Conservation (phyloP, 768 basidiomycete species). For the Astraeus odoratus region DNA sequence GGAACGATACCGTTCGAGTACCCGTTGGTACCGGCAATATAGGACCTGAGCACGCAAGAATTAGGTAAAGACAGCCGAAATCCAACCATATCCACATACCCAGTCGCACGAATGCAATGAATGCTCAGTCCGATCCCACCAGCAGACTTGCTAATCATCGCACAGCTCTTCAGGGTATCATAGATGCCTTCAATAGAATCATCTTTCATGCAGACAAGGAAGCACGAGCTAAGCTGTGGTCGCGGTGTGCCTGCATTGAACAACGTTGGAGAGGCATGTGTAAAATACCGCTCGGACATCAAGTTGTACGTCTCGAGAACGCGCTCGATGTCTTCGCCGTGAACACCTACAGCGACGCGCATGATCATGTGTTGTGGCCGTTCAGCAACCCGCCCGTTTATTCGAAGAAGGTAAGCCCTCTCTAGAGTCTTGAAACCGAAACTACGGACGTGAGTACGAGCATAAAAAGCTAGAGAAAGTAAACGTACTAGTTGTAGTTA, state of each 20-base stretch:
- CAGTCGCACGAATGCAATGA: slow-evolving; percentile 93
- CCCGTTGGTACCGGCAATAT: slow-evolving; percentile 98
- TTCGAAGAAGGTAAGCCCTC: slow-evolving; percentile 91
- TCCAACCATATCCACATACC: slow-evolving; percentile 41
- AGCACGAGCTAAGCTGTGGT: slow-evolving; percentile 94
- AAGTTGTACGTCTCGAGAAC: slow-evolving; percentile 90
- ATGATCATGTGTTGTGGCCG: slow-evolving; percentile 99
- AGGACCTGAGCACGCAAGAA: slow-evolving; percentile 51
- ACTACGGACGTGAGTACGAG: slow-evolving; percentile 30
- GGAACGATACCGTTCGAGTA: slow-evolving; percentile 99
- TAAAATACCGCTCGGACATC: slow-evolving; percentile 98
- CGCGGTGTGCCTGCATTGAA: slow-evolving; percentile 98
- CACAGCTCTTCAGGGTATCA: slow-evolving; percentile 95
- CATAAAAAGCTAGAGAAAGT: not conserved
- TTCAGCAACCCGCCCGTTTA: slow-evolving; percentile 92
- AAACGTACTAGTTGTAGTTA: slow-evolving; percentile 84
- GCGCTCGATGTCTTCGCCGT: slow-evolving; percentile 82
- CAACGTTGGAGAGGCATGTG: slow-evolving; percentile 93
- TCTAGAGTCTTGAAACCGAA: slow-evolving; percentile 99
- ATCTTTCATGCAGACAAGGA: slow-evolving; percentile 97
- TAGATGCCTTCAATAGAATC: slow-evolving; percentile 99
- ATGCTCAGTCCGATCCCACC: slow-evolving; percentile 96
- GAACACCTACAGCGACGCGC: slow-evolving; percentile 98
- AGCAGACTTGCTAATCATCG: slow-evolving; percentile 99
- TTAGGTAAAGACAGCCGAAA: not conserved